Evolutionary conservation across 306 rosid species (phyloP).

Genomic region (Hippophae gyantsensis): DNA sequence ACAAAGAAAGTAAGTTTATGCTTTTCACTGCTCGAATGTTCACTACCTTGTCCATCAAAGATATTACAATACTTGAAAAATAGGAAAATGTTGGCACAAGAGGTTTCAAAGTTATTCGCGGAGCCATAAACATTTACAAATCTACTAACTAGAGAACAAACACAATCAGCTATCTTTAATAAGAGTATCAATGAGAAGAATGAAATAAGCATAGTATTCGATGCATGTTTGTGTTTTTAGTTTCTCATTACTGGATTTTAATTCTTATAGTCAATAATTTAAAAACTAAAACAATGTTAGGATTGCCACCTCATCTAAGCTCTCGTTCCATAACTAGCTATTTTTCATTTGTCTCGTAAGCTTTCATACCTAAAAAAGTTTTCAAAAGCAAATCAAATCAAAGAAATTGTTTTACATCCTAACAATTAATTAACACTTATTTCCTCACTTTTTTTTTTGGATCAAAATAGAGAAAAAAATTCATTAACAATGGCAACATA

Average conservation of each 20-base stretch:
- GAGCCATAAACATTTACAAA: constrained; percentile 61
- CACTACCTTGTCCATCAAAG: constrained; percentile 79
- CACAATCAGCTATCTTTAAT: constrained; percentile 26
- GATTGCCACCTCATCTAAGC: constrained; percentile 85
- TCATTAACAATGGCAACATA: no score
- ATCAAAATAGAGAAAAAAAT: no score
- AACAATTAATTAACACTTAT: background rate
- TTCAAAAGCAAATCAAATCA: constrained; percentile 8
- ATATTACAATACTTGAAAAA: constrained; percentile 55
- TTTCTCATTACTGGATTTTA: constrained; percentile 50
- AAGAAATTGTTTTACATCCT: background rate
- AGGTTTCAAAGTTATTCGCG: constrained; percentile 66
- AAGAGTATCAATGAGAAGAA: constrained; percentile 12
- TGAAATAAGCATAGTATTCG: constrained; percentile 7
- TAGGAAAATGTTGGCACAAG: constrained; percentile 90
- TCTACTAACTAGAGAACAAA: constrained; percentile 62
- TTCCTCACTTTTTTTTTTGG: no score
- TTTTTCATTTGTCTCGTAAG: constrained; percentile 67
- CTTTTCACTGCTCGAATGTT: background rate
- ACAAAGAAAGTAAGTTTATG: constrained; percentile 1
- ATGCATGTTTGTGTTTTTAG: constrained; percentile 13
- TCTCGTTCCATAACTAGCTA: constrained; percentile 71
- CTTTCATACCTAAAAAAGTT: constrained; percentile 55
- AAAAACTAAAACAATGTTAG: constrained; percentile 52
- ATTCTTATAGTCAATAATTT: constrained; percentile 43